Base-by-base conservation (phyloP, 2,329 filamentous ascomycete species). In the Xylariaceae sp. region DNA sequence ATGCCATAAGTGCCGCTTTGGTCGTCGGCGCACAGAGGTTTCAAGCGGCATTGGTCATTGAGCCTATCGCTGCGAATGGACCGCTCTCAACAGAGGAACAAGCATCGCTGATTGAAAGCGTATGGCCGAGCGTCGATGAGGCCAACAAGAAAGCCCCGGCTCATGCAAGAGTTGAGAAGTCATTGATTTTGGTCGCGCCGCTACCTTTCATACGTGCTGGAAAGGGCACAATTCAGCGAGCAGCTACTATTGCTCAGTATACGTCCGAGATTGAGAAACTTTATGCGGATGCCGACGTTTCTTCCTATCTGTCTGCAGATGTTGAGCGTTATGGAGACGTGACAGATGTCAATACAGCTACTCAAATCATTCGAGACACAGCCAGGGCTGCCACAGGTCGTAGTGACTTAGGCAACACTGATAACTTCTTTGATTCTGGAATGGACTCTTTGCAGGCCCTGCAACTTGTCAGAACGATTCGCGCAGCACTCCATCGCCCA, bases 101-200 rank as follows among this genome's bases (percentile, higher is more conserved):
- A 17, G 59, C 60, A 1, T 47, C 55, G 11, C 31, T 65, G 28
- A 63, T 65, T 16, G 61, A 63, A 22, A 51, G 48, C 2, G 48
- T 63, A 1, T 64, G 61, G 60, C 60, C 57, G 1, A 61, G 59
- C 22, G 54, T 65, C 3, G 50, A 60, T 2, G 58, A 65, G 22
- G 59, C 60, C 2, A 64, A 65, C 22, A 46, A 31, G 0, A 45
- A 19, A 2, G 51, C 56, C 1, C 59, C 61, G 2, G 60, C 60
- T 1, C 61, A 64, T 34, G 61, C 61, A 4, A 57, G 57, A 11
- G 42, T 65, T 2, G 58, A 61, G 11, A 63, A 62, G 50, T 50
- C 57, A 3, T 34, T 63, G 10, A 59, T 65, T 31, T 51, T 65
- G 5, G 50, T 62, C 3, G 51, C 56, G 1, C 2, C 16, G 3